These are phyloP conservation scores for Lactarius deliciosus DNA, from an alignment of 768 basidiomycete genomes.

Conservation along the genomic window DNA sequence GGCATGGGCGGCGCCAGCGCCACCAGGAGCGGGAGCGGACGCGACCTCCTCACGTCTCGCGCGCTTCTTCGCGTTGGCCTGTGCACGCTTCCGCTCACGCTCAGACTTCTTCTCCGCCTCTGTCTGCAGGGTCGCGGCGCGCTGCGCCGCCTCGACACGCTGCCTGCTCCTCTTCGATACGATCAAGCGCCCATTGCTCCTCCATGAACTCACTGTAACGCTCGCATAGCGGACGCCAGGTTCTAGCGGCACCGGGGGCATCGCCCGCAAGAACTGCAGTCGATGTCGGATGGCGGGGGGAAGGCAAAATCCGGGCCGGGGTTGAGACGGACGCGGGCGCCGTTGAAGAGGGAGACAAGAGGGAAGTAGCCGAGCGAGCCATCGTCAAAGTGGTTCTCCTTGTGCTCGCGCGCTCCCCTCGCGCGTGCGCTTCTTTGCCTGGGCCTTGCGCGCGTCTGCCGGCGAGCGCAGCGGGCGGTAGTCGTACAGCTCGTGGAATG, in stretches of 20 bases:
- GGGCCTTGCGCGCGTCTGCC: conserved; percentile 58
- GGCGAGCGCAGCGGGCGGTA: conserved; percentile 78
- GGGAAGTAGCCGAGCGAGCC: conserved; percentile 96
- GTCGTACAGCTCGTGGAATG: conserved; percentile 87
- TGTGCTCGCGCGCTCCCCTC: conserved; percentile 67
- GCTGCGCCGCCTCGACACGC: conserved; percentile 40
- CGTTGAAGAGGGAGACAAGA: conserved; percentile 90
- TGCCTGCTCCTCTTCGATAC: conserved; percentile 70
- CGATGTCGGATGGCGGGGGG: conserved; percentile 78
- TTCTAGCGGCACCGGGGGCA: conserved; percentile 35
- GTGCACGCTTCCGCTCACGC: conserved; percentile 48
- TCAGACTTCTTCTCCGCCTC: conserved; percentile 64
- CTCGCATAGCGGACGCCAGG: conserved; percentile 80
- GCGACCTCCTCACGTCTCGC: conserved; percentile 41
- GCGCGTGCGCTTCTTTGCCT: conserved; percentile 61
- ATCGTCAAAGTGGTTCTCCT: conserved; percentile 88
- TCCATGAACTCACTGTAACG: conserved; percentile 82
- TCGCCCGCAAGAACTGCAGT: conserved; percentile 52
- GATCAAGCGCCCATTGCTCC: conserved; percentile 81
- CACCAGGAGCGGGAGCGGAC: background rate
- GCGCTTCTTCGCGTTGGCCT: conserved; percentile 52
- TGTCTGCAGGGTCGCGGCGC: conserved; percentile 57
- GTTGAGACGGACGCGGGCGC: conserved; percentile 80
- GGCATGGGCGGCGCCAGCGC: background rate
- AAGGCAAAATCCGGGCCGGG: conserved; percentile 85